Evolutionary conservation across 176 grass and related monocot species (phyloP).

Genomic region (Oryza meyeriana): DNA sequence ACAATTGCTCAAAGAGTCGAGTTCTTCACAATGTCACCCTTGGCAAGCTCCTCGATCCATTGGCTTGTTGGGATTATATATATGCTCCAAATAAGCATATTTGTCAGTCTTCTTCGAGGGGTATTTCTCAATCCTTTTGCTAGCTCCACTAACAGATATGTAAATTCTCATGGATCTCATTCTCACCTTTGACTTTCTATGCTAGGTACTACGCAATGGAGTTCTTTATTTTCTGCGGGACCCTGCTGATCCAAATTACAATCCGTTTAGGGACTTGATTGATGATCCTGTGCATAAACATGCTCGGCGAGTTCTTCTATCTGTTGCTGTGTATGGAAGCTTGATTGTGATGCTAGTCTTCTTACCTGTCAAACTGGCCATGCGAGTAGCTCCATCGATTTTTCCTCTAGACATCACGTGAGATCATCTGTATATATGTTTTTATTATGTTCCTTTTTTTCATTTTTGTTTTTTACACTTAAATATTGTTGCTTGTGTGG

Average conservation of each 20-base stretch:
- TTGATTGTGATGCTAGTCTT: slow-evolving; percentile 99
- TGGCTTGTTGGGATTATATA: slow-evolving; percentile 99
- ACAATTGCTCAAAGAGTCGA: slow-evolving; percentile 94
- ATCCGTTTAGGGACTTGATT: slow-evolving; percentile 95
- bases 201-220: slow-evolving; percentile 82
- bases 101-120: slow-evolving; percentile 98
- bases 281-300: slow-evolving; percentile 97
- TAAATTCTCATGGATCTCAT: neutral
- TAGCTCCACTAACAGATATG: neutral
- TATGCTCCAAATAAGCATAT: slow-evolving; percentile 99
- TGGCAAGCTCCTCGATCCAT: slow-evolving; percentile 91
- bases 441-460: neutral
- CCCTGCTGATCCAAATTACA: slow-evolving; percentile 99
- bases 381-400: slow-evolving; percentile 71
- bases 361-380: slow-evolving; percentile 96
- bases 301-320: slow-evolving; percentile 85
- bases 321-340: slow-evolving; percentile 95
- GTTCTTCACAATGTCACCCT: slow-evolving; percentile 79
- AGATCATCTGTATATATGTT: slow-evolving; percentile 20
- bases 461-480: slow-evolving; percentile 1
- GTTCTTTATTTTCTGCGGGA: slow-evolving; percentile 98
- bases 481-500: neutral
- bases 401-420: slow-evolving; percentile 93
- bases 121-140: slow-evolving; percentile 44
- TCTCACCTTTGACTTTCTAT: slow-evolving; percentile 23